A percentile compares a stretch with the other conserved stretches of the same genome.
These are phyloP conservation scores for Biscutella laevigata DNA, from an alignment of 441 rosid genomes.

Conservation along the genomic window DNA sequence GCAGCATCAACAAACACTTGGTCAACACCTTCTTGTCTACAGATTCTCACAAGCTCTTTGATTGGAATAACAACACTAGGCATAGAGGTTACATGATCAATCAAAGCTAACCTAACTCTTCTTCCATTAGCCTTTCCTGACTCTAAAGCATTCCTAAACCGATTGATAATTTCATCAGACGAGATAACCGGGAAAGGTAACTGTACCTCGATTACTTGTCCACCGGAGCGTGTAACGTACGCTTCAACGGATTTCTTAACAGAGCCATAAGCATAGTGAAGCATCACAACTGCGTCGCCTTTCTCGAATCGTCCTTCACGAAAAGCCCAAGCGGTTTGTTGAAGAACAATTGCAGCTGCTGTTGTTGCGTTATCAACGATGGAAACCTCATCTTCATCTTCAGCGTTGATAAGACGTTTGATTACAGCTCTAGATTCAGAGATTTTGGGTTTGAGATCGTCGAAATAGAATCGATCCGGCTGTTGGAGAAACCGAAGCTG, in stretches of 20 bases:
- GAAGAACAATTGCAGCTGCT: conserved; percentile 72
- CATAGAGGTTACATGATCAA: conserved; percentile 91
- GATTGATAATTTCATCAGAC: conserved; percentile 41
- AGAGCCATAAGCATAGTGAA: conserved; percentile 79
- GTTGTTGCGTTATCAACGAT: conserved; percentile 91
- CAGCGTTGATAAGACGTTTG: conserved; percentile 59
- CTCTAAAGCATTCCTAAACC: conserved; percentile 50
- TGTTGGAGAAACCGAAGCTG: conserved; percentile 59
- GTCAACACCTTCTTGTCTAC: conserved; percentile 74
- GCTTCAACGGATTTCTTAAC: conserved; percentile 86
- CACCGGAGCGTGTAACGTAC: conserved; percentile 71
- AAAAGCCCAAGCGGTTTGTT: conserved; percentile 62
- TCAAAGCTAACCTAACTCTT: conserved; percentile 71
- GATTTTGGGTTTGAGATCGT: conserved; percentile 45
- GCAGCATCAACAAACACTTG: conserved; percentile 84
- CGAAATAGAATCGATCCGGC: conserved; percentile 68
- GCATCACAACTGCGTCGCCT: conserved; percentile 77
- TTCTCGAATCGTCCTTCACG: conserved; percentile 45
- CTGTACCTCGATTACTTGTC: conserved; percentile 66
- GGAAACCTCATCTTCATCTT: conserved; percentile 56
- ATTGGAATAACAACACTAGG: conserved; percentile 77
- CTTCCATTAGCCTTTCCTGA: conserved; percentile 52
- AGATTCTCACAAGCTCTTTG: conserved; percentile 60
- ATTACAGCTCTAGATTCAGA: conserved; percentile 43
- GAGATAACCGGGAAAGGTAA: conserved; percentile 73